phyloP scores from a whole-genome alignment of 768 basidiomycete genomes.

The Pleurotus tuoliensis region DNA sequence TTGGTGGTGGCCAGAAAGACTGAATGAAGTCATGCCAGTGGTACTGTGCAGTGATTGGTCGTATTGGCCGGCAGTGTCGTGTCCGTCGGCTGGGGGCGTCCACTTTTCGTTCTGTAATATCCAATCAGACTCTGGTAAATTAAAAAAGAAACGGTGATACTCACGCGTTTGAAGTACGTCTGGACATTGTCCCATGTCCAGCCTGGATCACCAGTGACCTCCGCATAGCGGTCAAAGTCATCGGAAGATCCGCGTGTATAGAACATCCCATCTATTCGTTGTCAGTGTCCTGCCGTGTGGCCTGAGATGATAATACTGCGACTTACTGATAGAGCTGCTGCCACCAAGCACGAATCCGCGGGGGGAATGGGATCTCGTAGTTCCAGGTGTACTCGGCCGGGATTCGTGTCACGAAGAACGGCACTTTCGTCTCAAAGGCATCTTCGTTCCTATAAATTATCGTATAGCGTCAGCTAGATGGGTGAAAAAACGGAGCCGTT shows the following conservation, averaged over 20 bases:
- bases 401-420: slow-evolving; percentile 8
- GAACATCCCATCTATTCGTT: slow-evolving; percentile 19
- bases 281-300: not conserved
- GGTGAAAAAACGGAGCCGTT: not conserved
- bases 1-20: slow-evolving; percentile 16
- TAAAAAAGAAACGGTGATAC: not conserved
- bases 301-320: not conserved
- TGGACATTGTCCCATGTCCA: slow-evolving; percentile 25
- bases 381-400: too few relatives aligned
- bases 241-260: slow-evolving; percentile 23
- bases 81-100: slow-evolving; percentile 21
- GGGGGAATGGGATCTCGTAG: slow-evolving; percentile 12
- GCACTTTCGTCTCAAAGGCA: not conserved
- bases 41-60: slow-evolving; percentile 23
- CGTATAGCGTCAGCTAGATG: too few relatives aligned
- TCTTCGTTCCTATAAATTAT: not conserved
- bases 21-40: slow-evolving; percentile 20
- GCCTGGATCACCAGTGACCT: slow-evolving; percentile 20
- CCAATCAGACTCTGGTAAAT: not conserved
- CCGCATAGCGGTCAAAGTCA: slow-evolving; percentile 21
- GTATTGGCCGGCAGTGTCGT: slow-evolving; percentile 24
- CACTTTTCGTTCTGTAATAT: slow-evolving; percentile 22
- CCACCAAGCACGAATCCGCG: slow-evolving; percentile 18
- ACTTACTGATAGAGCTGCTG: slow-evolving; percentile 19
- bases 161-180: slow-evolving; percentile 21